Conservation (phyloP, 106 monocot genomes). For the Amphibolis antarctica region DNA sequence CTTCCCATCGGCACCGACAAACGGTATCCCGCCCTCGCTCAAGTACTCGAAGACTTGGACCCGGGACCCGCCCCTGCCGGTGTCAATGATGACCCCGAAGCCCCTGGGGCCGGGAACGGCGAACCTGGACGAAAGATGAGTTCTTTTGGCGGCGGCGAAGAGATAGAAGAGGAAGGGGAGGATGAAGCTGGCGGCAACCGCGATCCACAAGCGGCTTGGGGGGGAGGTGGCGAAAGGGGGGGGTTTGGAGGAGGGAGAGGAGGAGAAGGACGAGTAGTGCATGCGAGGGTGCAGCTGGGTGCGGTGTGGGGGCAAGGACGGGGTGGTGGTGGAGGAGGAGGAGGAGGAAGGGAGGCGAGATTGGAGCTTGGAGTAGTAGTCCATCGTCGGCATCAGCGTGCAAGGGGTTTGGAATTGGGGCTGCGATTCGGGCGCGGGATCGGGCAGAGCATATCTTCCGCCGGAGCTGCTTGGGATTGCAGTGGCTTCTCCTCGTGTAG, state of each 20-base stretch:
- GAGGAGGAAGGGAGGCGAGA: slow-evolving; percentile 10
- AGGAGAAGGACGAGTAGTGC: background rate
- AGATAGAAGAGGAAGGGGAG: slow-evolving; percentile 5
- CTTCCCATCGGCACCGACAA: slow-evolving; percentile 31
- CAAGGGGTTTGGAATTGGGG: too few relatives aligned
- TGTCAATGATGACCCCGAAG: slow-evolving; percentile 64
- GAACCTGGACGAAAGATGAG: slow-evolving; percentile 3
- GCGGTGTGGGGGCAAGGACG: slow-evolving; percentile 1
- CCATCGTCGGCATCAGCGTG: slow-evolving; percentile 8
- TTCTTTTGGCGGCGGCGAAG: slow-evolving; percentile 8
- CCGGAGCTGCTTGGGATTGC: too few relatives aligned
- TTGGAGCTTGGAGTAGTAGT: slow-evolving; percentile 11
- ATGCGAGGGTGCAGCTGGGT: slow-evolving; percentile 4
- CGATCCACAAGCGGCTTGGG: background rate
- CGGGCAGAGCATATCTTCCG: too few relatives aligned
- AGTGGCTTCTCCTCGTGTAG: too few relatives aligned
- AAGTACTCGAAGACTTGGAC: slow-evolving; percentile 29
- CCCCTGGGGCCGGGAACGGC: slow-evolving; percentile 6
- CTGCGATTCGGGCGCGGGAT: too few relatives aligned
- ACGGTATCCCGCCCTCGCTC: slow-evolving; percentile 7
- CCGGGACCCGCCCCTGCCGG: slow-evolving; percentile 52
- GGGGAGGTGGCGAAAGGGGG: background rate
- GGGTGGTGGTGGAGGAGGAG: slow-evolving; percentile 6
- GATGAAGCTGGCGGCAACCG: background rate
- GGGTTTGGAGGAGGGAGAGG: background rate